phyloP scores from a whole-genome alignment of 331 rosid species.

The Erythrophleum ivorense region DNA sequence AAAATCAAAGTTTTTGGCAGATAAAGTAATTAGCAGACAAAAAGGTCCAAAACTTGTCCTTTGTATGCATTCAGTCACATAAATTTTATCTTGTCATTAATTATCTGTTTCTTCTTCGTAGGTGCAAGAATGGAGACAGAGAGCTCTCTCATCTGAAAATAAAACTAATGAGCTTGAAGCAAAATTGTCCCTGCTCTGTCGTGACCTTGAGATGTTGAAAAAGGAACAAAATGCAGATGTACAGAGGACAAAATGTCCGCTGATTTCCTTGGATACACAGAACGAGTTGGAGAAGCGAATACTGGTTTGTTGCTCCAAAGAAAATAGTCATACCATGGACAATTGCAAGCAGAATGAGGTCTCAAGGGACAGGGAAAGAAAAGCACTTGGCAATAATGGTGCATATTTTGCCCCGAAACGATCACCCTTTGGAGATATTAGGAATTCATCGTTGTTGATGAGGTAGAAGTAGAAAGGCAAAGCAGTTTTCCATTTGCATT shows the following conservation, averaged over 20 bases:
- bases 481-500: constrained; percentile 53
- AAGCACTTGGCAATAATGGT: constrained; percentile 32
- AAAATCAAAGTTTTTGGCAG: background rate
- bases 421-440: constrained; percentile 65
- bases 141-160: constrained; percentile 64
- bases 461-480: constrained; percentile 62
- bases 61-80: background rate
- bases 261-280: constrained; percentile 44
- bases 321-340: constrained; percentile 46
- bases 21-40: too few species aligned
- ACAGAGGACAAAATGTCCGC: constrained; percentile 30
- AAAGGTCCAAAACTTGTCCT: too few species aligned
- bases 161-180: constrained; percentile 57
- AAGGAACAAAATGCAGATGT: constrained; percentile 44
- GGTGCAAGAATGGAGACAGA: constrained; percentile 92
- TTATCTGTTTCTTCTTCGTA: constrained; percentile 32
- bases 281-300: constrained; percentile 80
- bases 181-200: constrained; percentile 42
- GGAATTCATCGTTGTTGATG: constrained; percentile 52
- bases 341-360: constrained; percentile 47
- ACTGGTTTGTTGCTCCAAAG: constrained; percentile 71
- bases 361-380: constrained; percentile 48
- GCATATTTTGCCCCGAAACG: constrained; percentile 45
- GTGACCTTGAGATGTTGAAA: constrained; percentile 56
- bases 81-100: background rate